Percentiles rank a stretch among this genome's conserved stretches.
phyloP scores from a whole-genome alignment of 2,329 filamentous ascomycete species.

The Talaromyces sp. region DNA sequence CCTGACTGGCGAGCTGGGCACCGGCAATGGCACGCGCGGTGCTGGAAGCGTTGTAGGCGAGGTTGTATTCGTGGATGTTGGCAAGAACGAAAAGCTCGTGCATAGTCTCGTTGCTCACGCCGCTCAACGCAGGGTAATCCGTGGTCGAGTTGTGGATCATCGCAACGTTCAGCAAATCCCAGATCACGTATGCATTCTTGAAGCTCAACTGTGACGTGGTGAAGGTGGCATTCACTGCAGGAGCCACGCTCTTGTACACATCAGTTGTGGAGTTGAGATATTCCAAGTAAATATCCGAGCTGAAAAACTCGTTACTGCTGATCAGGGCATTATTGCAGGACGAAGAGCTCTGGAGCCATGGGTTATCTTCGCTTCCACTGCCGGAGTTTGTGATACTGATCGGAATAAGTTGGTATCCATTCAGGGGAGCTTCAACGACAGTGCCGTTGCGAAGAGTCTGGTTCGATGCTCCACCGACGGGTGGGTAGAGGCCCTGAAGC shows the following conservation, averaged over 20 bases:
- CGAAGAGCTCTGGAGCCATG: slow-evolving; percentile 57
- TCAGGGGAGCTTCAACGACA: slow-evolving; percentile 62
- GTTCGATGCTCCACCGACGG: slow-evolving; percentile 54
- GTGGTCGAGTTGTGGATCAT: slow-evolving; percentile 57
- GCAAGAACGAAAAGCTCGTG: slow-evolving; percentile 68
- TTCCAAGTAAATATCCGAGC: slow-evolving; percentile 47
- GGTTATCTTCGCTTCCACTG: slow-evolving; percentile 56
- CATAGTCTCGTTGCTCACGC: slow-evolving; percentile 59
- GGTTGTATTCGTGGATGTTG: slow-evolving; percentile 73
- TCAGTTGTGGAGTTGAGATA: slow-evolving; percentile 48
- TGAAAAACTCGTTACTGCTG: slow-evolving; percentile 59
- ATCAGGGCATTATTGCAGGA: slow-evolving; percentile 54
- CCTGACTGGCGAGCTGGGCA: slow-evolving; percentile 62
- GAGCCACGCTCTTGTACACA: slow-evolving; percentile 53
- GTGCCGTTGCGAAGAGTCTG: slow-evolving; percentile 70
- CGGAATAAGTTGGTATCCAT: slow-evolving; percentile 81
- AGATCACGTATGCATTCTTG: slow-evolving; percentile 65
- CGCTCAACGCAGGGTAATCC: slow-evolving; percentile 55
- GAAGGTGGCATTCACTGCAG: slow-evolving; percentile 54
- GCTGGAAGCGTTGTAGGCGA: slow-evolving; percentile 68
- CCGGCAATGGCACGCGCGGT: slow-evolving; percentile 51
- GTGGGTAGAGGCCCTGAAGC: slow-evolving; percentile 82
- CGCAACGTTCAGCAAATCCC: slow-evolving; percentile 61
- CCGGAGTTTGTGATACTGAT: slow-evolving; percentile 60
- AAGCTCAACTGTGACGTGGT: slow-evolving; percentile 48